A percentile compares a stretch with the other conserved stretches of the same genome.
Conservation (phyloP, 331 rosid species). For the Stylosanthes scabra region DNA sequence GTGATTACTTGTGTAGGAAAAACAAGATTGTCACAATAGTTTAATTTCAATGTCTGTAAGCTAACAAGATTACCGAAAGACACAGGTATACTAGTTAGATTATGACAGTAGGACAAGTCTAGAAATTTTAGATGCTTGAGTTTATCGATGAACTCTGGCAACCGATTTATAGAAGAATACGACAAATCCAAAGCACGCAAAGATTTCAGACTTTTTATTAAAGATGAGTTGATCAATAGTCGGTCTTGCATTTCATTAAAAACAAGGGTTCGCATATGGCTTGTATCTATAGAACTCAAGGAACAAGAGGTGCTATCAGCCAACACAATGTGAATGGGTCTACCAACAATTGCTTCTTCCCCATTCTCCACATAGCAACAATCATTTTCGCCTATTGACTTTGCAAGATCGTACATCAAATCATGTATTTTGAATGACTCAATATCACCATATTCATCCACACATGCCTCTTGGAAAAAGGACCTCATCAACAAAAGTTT, state of each 20-base stretch:
- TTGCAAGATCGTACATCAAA: no score
- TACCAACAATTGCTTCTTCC: no score
- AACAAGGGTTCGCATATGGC: no score
- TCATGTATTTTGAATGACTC: no score
- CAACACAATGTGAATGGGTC: no score
- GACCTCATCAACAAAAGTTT: neutral
- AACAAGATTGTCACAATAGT: neutral
- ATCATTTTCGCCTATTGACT: no score
- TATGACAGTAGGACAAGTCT: neutral
- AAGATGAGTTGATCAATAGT: neutral
- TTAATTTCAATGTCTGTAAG: conserved; percentile 12
- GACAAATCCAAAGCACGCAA: neutral
- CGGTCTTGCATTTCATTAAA: neutral
- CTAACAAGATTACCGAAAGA: neutral
- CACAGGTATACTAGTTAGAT: neutral
- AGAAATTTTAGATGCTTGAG: conserved; percentile 12
- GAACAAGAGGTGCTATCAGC: no score
- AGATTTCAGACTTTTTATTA: neutral
- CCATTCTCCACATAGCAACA: no score
- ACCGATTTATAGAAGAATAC: neutral
- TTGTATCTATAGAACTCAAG: no score
- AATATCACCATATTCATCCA: neutral
- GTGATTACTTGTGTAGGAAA: neutral
- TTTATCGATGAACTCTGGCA: neutral
- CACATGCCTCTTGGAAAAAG: neutral